These are phyloP conservation scores for Coprinopsis marcescibilis DNA, from an alignment of 768 basidiomycete species.

Conservation along the genomic window DNA sequence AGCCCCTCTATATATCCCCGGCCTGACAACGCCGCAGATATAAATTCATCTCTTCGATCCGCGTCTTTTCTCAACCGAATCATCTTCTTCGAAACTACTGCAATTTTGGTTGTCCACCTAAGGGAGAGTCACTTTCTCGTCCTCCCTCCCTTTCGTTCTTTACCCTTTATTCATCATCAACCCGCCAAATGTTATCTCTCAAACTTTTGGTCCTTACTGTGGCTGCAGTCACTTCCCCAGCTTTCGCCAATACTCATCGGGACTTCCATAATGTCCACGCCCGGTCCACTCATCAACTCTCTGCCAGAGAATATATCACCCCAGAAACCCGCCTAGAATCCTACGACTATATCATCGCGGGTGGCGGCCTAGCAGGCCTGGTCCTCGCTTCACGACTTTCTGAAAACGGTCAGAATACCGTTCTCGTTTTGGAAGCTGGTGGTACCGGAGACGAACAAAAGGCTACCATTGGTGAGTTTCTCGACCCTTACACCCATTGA, in stretches of 20 bases:
- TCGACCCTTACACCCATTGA: not conserved
- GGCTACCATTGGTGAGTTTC: slow-evolving; percentile 26
- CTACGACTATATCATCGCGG: slow-evolving; percentile 32
- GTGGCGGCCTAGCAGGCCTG: slow-evolving; percentile 32
- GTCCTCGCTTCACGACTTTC: slow-evolving; percentile 31
- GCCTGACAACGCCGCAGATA: not conserved
- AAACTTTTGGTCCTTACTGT: slow-evolving; percentile 3
- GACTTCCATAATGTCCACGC: slow-evolving; percentile 9
- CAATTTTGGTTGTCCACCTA: not conserved
- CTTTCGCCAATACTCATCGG: not conserved
- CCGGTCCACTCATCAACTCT: not conserved
- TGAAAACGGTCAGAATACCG: slow-evolving; percentile 28
- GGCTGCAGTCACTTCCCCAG: too few relatives aligned
- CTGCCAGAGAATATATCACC: slow-evolving; percentile 12
- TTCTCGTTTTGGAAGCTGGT: slow-evolving; percentile 39
- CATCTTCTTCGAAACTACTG: not conserved
- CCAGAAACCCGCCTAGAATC: slow-evolving; percentile 13
- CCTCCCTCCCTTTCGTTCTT: slow-evolving; percentile 1
- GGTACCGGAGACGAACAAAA: slow-evolving; percentile 35
- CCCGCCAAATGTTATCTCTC: not conserved
- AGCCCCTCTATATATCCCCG: not conserved
- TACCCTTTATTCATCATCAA: not conserved
- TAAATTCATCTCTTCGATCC: not conserved
- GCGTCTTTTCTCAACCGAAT: not conserved
- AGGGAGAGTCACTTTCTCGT: not conserved